Evolutionary conservation across 23 red algal species (phyloP).

Genomic region (Rhodosorus marinus): DNA sequence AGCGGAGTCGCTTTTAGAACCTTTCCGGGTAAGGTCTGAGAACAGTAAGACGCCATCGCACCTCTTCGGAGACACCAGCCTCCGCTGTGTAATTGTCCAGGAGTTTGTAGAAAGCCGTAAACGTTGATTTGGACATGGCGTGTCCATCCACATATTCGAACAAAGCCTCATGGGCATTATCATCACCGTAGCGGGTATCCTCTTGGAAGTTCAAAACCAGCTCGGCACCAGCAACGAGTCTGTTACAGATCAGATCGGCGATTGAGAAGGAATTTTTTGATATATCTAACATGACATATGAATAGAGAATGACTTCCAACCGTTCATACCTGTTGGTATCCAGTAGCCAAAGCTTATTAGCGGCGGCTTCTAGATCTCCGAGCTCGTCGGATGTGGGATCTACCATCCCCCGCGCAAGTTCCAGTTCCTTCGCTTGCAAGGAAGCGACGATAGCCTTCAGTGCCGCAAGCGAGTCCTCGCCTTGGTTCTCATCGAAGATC

Average conservation of each 20-base stretch:
- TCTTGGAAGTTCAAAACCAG: constrained; percentile 10
- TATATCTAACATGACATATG: too few relatives aligned
- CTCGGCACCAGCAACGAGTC: constrained; percentile 14
- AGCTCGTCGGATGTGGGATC: background rate
- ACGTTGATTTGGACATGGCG: constrained; percentile 19
- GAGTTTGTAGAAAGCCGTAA: constrained; percentile 10
- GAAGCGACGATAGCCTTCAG: too few relatives aligned
- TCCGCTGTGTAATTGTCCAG: constrained; percentile 33
- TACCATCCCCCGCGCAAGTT: background rate
- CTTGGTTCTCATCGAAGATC: too few relatives aligned
- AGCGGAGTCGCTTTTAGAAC: too few relatives aligned
- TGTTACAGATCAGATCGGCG: too few relatives aligned
- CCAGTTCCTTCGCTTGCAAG: too few relatives aligned
- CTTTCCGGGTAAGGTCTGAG: too few relatives aligned
- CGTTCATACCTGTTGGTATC: constrained; percentile 42
- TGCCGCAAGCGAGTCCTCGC: too few relatives aligned
- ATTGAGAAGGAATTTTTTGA: too few relatives aligned
- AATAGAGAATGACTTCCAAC: too few relatives aligned
- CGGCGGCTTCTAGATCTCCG: background rate
- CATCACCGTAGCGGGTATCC: constrained; percentile 1
- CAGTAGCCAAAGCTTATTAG: constrained; percentile 9
- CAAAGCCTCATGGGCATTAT: constrained; percentile 17
- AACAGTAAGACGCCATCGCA: too few relatives aligned
- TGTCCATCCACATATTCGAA: constrained; percentile 14
- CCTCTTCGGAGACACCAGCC: constrained; percentile 17